Percentiles rank a stretch among this genome's conserved stretches.
phyloP scores from a whole-genome alignment of 2,329 filamentous ascomycete species.

The Myriangium duriaei region DNA sequence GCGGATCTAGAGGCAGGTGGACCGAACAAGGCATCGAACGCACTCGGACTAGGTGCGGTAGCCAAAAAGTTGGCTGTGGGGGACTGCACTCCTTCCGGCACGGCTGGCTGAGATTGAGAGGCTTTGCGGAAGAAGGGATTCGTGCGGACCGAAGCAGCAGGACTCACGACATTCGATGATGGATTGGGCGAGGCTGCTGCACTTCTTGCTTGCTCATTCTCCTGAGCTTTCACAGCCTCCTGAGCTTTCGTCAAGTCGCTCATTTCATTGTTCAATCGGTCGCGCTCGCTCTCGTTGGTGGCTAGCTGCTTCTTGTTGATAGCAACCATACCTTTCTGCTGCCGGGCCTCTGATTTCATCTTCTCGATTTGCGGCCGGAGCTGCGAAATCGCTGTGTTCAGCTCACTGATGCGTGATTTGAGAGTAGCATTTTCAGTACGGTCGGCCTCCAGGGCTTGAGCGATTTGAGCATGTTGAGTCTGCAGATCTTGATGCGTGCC shows the following conservation, averaged over 20 bases:
- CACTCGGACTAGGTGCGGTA: slow-evolving; percentile 22
- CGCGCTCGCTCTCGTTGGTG: slow-evolving; percentile 77
- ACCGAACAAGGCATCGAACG: slow-evolving; percentile 25
- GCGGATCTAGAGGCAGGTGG: slow-evolving; percentile 27
- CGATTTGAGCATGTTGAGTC: slow-evolving; percentile 65
- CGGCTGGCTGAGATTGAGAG: slow-evolving; percentile 17
- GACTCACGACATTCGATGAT: slow-evolving; percentile 49
- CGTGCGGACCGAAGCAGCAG: slow-evolving; percentile 52
- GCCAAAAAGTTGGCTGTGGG: slow-evolving; percentile 11
- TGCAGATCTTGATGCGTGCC: slow-evolving; percentile 70
- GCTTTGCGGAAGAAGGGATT: slow-evolving; percentile 85
- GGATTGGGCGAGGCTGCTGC: slow-evolving; percentile 24
- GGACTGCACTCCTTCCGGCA: slow-evolving; percentile 3
- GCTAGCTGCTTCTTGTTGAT: slow-evolving; percentile 98
- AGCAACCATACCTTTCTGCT: slow-evolving; percentile 90
- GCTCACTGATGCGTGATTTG: slow-evolving; percentile 74
- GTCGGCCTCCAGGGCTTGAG: slow-evolving; percentile 65
- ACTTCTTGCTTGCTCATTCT: slow-evolving; percentile 27
- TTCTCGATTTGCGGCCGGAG: slow-evolving; percentile 89
- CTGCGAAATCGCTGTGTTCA: slow-evolving; percentile 71
- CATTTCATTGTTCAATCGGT: slow-evolving; percentile 73
- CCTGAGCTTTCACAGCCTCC: slow-evolving; percentile 48
- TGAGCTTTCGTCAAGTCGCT: slow-evolving; percentile 50
- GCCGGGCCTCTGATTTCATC: slow-evolving; percentile 77
- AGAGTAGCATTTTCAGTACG: slow-evolving; percentile 76